Percentiles rank a stretch among this genome's conserved stretches.
Evolutionary conservation across 2,329 filamentous ascomycete genomes (phyloP).

Genomic region (Herpotrichia juniperi): DNA sequence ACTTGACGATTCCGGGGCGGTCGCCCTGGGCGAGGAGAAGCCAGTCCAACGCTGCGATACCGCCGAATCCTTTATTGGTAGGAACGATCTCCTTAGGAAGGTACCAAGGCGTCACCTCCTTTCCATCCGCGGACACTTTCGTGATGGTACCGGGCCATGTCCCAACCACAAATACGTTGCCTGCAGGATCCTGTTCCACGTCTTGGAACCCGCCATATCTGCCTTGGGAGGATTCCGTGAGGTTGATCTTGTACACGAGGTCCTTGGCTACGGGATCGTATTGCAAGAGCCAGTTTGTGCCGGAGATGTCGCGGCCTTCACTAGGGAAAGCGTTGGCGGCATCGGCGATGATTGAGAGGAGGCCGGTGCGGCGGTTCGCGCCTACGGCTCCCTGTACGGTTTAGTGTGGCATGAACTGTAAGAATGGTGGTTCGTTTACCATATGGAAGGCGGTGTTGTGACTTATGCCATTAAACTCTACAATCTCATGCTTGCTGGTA

Average conservation of each 20-base stretch:
- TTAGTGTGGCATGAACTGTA: too few relatives aligned
- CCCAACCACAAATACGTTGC: slow-evolving; percentile 23
- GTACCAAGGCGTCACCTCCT: slow-evolving; percentile 20
- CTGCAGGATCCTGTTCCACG: slow-evolving; percentile 20
- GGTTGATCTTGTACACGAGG: slow-evolving; percentile 21
- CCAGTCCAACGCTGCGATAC: slow-evolving; percentile 17
- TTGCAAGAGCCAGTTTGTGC: slow-evolving; percentile 23
- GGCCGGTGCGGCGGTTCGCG: slow-evolving; percentile 12
- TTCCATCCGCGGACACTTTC: slow-evolving; percentile 16
- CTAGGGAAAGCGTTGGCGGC: slow-evolving; percentile 11
- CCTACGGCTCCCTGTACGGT: slow-evolving; percentile 22
- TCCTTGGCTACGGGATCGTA: slow-evolving; percentile 11
- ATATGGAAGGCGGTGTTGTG: slow-evolving; percentile 24
- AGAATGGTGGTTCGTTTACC: too few relatives aligned
- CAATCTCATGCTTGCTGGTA: slow-evolving; percentile 11
- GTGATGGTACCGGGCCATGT: slow-evolving; percentile 19
- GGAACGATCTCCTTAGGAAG: slow-evolving; percentile 11
- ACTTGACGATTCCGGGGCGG: slow-evolving; percentile 5
- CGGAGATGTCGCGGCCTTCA: slow-evolving; percentile 20
- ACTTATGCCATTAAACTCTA: slow-evolving; percentile 17
- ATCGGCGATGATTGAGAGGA: slow-evolving; percentile 20
- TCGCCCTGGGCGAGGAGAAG: slow-evolving; percentile 19
- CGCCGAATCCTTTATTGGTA: slow-evolving; percentile 18
- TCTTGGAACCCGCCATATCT: slow-evolving; percentile 26
- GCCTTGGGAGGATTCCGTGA: slow-evolving; percentile 17